Conservation (phyloP, 2,329 filamentous ascomycete genomes). For the Diaporthe sp. region DNA sequence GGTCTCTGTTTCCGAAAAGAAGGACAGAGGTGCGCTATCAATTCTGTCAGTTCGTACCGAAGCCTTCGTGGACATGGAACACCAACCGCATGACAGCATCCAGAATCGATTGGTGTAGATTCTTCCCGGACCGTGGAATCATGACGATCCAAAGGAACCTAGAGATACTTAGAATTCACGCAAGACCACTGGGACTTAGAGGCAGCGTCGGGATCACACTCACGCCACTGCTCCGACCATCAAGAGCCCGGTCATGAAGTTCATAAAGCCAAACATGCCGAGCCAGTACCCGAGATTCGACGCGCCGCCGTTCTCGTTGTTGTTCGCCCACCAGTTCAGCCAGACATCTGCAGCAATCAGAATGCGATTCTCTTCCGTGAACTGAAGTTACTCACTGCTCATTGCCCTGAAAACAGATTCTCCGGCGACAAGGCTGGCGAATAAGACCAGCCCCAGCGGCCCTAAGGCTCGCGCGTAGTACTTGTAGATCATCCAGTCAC, state of each 20-base stretch:
- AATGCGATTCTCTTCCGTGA: neutral
- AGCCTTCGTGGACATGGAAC: neutral
- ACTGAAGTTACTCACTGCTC: conserved; percentile 44
- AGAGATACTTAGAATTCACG: neutral
- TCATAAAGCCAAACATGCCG: conserved; percentile 41
- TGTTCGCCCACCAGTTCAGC: conserved; percentile 49
- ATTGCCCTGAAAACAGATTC: conserved; percentile 41
- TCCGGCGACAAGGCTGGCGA: neutral
- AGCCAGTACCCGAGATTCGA: conserved; percentile 44
- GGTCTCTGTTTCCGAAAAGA: conserved; percentile 43
- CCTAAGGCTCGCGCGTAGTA: conserved; percentile 28
- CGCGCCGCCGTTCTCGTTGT: conserved; percentile 36
- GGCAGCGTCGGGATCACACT: neutral
- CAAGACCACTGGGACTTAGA: neutral
- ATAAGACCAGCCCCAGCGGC: conserved; percentile 28
- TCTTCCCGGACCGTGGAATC: conserved; percentile 17
- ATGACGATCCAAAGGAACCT: conserved; percentile 28
- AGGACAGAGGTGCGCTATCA: conserved; percentile 42
- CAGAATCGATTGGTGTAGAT: conserved; percentile 27
- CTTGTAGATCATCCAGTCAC: conserved; percentile 33
- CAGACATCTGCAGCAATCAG: conserved; percentile 44
- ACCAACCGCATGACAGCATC: conserved; percentile 26
- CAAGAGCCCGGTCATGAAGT: neutral
- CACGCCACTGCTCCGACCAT: conserved; percentile 27
- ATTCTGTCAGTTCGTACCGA: neutral